phyloP scores from a whole-genome alignment of 2,329 filamentous ascomycete species.

The Penicillium olsonii region DNA sequence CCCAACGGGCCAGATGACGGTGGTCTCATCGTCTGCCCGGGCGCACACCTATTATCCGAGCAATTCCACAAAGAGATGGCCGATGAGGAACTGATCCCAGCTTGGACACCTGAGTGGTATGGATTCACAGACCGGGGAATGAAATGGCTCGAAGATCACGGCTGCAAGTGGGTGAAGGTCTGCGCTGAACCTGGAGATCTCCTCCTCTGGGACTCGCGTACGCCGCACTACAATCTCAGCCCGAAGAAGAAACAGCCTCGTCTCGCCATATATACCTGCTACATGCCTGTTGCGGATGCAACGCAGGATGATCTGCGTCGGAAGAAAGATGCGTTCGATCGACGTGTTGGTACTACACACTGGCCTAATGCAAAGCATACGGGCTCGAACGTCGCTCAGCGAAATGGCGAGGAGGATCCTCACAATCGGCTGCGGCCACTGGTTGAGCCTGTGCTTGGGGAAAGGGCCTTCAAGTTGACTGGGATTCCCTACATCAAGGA shows the following conservation, averaged over 20 bases:
- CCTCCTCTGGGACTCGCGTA: conserved; percentile 45
- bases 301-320: conserved; percentile 44
- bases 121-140: conserved; percentile 32
- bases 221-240: conserved; percentile 44
- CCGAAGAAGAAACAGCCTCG: conserved; percentile 32
- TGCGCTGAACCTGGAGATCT: conserved; percentile 48
- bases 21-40: conserved; percentile 38
- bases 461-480: conserved; percentile 49
- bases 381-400: conserved; percentile 22
- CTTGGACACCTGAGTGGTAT: conserved; percentile 34
- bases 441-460: conserved; percentile 42
- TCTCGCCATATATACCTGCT: conserved; percentile 43
- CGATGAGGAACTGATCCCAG: conserved; percentile 28
- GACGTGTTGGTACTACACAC: conserved; percentile 45
- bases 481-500: conserved; percentile 49
- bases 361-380: conserved; percentile 34
- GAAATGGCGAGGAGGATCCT: conserved; percentile 23
- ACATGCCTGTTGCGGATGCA: conserved; percentile 43
- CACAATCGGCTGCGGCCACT: conserved; percentile 41
- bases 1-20: conserved; percentile 41
- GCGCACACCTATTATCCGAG: conserved; percentile 32
- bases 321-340: conserved; percentile 47
- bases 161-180: conserved; percentile 37
- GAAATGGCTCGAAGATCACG: conserved; percentile 35
- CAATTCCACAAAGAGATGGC: conserved; percentile 34